Percentiles rank a stretch among this genome's conserved stretches.
Conservation (phyloP, 768 basidiomycete genomes). For the Amanita jacksonii region DNA sequence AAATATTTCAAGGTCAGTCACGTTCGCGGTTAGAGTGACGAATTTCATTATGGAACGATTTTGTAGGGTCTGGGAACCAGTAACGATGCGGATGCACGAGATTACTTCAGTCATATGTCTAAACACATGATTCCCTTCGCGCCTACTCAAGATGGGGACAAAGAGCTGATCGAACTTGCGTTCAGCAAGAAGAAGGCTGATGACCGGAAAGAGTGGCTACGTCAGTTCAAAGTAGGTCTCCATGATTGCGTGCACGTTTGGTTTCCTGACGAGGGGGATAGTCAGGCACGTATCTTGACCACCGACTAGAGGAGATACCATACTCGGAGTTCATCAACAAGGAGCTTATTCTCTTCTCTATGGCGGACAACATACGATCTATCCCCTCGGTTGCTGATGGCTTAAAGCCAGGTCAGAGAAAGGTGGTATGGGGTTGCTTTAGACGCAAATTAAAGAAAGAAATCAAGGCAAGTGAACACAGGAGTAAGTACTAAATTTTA, state of each 20-base stretch:
- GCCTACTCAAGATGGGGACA: constrained; percentile 70
- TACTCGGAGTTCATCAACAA: constrained; percentile 96
- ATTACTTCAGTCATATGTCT: constrained; percentile 86
- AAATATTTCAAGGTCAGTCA: constrained; percentile 94
- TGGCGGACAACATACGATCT: constrained; percentile 98
- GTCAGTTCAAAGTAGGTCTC: constrained; percentile 68
- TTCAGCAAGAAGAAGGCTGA: constrained; percentile 99
- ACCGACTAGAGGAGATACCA: constrained; percentile 76
- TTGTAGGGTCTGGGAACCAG: constrained; percentile 91
- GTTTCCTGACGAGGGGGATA: constrained; percentile 21
- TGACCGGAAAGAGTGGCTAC: constrained; percentile 96
- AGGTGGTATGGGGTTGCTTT: constrained; percentile 95
- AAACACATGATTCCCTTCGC: constrained; percentile 95
- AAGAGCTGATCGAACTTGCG: constrained; percentile 87
- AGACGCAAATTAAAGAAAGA: constrained; percentile 88
- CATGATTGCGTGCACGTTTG: background rate
- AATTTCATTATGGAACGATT: background rate
- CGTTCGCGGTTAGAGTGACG: background rate
- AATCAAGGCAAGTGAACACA: constrained; percentile 54
- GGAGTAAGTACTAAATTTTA: background rate
- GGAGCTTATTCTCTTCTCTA: constrained; percentile 96
- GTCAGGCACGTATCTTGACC: constrained; percentile 93
- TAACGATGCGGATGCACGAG: constrained; percentile 78
- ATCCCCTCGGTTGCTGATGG: constrained; percentile 94
- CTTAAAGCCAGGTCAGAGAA: constrained; percentile 94